Evolutionary conservation across 805 yeast species (phyloP), one percentile per base, ranked within the genome.

Genomic region (Priceomyces fermenticarens): DNA sequence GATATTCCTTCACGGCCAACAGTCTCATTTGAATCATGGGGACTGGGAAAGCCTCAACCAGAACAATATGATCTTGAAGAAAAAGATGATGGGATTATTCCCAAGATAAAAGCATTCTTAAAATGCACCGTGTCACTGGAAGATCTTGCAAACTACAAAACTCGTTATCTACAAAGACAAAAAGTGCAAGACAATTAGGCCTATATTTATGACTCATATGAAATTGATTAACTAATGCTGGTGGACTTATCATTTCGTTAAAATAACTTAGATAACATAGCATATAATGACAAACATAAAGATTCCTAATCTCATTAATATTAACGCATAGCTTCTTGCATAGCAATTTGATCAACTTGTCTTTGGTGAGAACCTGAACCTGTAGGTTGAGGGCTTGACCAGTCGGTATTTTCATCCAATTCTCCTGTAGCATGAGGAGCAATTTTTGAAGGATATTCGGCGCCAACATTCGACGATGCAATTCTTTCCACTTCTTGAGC

Each of bases 401-500:
- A 53, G 4, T 57, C 58, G 4, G 45, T 39, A 36, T 58, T 59
- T 39, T 54, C 63, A 26, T 54, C 65, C 30, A 48, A 38, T 5
- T 49, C 53, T 20, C 30, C 40, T 3, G 40, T 9, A 16, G 31
- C 30, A 29, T 13, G 33, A n/a, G 45, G 32, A 17, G 36, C 44
- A 8, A 37, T 45, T 36, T 43, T 47, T 23, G 45, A 40, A 7
- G 32, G 26, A 37, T 35, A 32, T 5, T 31, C 35, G 10, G 32
- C 13, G 14, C 37, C 38, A 30, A 54, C 41, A 38, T 52, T 58
- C 16, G 55, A 45, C 31, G 61, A 51, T 5, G 70, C 72, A 44
- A 67, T 57, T 42, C 52, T 58, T 51, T 70, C 75, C 38, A 70
- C 64, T 44, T 65, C 67, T 44, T 65, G 71, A 7, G 72, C 55